Percentiles rank a stretch among this genome's conserved stretches.
Conservation (phyloP, 345 rosid genomes). For the Euphorbia peplus region DNA sequence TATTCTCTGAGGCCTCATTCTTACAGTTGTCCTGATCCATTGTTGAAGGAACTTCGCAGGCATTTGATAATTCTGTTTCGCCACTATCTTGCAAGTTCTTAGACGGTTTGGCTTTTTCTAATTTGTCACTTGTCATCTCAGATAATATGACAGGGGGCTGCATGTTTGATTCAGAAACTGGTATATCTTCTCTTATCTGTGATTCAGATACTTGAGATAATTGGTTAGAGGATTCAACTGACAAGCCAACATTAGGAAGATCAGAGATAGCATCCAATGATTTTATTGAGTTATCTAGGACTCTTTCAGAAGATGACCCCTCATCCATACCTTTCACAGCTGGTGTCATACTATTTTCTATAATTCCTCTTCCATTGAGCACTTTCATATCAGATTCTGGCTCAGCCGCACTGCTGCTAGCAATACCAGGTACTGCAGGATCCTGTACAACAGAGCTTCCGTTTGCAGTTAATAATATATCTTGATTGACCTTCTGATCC, state of each 20-base stretch:
- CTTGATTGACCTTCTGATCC: conserved; percentile 45
- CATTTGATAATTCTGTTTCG: conserved; percentile 20
- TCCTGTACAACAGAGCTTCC: conserved; percentile 37
- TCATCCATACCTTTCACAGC: conserved; percentile 25
- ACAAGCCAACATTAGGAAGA: conserved; percentile 24
- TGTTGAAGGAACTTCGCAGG: conserved; percentile 28
- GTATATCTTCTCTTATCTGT: conserved; percentile 16
- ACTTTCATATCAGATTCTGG: conserved; percentile 31
- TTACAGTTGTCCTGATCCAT: conserved; percentile 11
- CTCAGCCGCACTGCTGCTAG: conserved; percentile 20
- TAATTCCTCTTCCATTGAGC: conserved; percentile 24
- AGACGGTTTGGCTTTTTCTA: conserved; percentile 25
- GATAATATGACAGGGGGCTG: conserved; percentile 19
- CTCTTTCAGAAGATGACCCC: conserved; percentile 26
- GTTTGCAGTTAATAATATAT: conserved; percentile 38
- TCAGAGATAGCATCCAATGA: conserved; percentile 21
- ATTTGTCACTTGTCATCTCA: conserved; percentile 16
- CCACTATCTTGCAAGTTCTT: conserved; percentile 15
- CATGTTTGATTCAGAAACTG: conserved; percentile 23
- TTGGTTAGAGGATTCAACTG: conserved; percentile 26
- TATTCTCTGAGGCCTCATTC: conserved; percentile 20
- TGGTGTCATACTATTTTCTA: conserved; percentile 19
- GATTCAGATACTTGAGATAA: conserved; percentile 31
- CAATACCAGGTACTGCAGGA: conserved; percentile 31
- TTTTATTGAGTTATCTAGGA: conserved; percentile 19